These are phyloP conservation scores for Elaeis oleifera DNA, from an alignment of 202 grass and related monocot species.

Conservation along the genomic window DNA sequence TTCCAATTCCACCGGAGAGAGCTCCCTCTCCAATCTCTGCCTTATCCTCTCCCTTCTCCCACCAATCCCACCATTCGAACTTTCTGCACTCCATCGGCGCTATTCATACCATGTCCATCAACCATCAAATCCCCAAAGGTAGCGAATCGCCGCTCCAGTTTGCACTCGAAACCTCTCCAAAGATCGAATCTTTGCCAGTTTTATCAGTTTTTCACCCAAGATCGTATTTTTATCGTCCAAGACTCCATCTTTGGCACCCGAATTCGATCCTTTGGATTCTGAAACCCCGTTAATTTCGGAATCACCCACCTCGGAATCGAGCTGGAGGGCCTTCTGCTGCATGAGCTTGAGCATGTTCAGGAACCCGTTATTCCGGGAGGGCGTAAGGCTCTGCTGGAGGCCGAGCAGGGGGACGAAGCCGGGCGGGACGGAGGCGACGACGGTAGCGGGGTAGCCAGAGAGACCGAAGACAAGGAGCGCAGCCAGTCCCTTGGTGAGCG, in stretches of 20 bases:
- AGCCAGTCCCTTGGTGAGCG: conserved; percentile 79
- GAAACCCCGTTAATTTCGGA: not conserved
- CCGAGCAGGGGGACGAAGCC: conserved; percentile 71
- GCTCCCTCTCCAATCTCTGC: conserved; percentile 30
- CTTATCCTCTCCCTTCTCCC: conserved; percentile 66
- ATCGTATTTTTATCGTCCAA: conserved; percentile 5
- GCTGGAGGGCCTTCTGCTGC: conserved; percentile 71
- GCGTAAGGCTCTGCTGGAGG: conserved; percentile 69
- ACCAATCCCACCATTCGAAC: conserved; percentile 19
- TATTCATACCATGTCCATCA: not conserved
- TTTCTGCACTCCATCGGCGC: not conserved
- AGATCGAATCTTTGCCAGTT: conserved; percentile 25
- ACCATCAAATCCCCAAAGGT: conserved; percentile 7
- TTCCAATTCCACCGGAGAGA: conserved; percentile 41
- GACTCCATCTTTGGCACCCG: not conserved
- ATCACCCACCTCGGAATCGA: not conserved
- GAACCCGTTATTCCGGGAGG: conserved; percentile 69
- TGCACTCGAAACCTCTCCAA: conserved; percentile 17
- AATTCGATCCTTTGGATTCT: not conserved
- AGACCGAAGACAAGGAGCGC: conserved; percentile 77
- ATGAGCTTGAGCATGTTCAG: conserved; percentile 88
- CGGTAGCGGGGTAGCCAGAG: conserved; percentile 42
- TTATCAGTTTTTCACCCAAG: conserved; percentile 10
- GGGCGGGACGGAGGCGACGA: conserved; percentile 40
- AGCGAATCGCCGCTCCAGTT: conserved; percentile 11